These are phyloP conservation scores for Hymenoscyphus fraxineus DNA, from an alignment of 2,329 filamentous ascomycete genomes.

Conservation along the genomic window DNA sequence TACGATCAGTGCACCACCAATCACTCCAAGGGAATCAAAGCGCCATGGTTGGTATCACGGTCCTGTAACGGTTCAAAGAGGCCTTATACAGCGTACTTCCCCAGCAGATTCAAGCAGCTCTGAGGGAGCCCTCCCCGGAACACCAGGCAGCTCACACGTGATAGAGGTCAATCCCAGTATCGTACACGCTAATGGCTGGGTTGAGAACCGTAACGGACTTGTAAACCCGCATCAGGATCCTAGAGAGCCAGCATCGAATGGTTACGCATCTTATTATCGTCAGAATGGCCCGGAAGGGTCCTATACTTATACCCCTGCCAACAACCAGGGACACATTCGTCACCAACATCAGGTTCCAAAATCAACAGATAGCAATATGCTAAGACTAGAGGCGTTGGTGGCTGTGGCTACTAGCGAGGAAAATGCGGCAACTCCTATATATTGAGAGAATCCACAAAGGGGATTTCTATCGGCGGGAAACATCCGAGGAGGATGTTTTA, in stretches of 20 bases:
- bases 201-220: constrained; percentile 40
- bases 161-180: constrained; percentile 51
- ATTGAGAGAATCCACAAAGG: constrained; percentile 17
- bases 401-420: constrained; percentile 60
- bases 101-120: constrained; percentile 54
- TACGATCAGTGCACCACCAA: constrained; percentile 53
- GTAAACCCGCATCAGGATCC: constrained; percentile 21
- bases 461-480: neutral
- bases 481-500: constrained; percentile 6
- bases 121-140: constrained; percentile 51
- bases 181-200: constrained; percentile 45
- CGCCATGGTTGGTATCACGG: constrained; percentile 71
- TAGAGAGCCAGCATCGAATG: constrained; percentile 21
- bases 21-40: constrained; percentile 57
- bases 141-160: constrained; percentile 43
- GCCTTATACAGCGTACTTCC: constrained; percentile 44
- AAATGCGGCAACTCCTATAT: constrained; percentile 35
- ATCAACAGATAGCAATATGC: constrained; percentile 45
- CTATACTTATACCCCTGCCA: constrained; percentile 28
- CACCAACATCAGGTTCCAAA: constrained; percentile 34
- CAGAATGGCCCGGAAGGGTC: constrained; percentile 18
- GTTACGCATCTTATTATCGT: constrained; percentile 31
- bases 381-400: constrained; percentile 58
- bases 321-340: constrained; percentile 35
- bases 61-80: constrained; percentile 36